Percentiles rank a stretch among this genome's conserved stretches.
Evolutionary conservation across 768 basidiomycete species (phyloP).

Genomic region (Cyclocybe aegerita): DNA sequence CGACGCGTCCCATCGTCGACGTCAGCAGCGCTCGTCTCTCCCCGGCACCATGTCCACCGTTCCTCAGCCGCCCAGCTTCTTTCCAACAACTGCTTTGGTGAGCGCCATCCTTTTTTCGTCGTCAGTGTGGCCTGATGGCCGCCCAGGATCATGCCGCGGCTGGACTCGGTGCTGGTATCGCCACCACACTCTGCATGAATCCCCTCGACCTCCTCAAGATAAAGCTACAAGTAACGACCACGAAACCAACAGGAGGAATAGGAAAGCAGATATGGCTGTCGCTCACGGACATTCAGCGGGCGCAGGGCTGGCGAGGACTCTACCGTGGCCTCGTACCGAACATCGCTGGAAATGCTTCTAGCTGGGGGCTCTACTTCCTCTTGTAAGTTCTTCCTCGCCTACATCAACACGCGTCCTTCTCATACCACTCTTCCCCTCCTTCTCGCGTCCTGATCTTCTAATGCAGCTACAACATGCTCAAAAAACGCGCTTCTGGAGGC

Average conservation of each 20-base stretch:
- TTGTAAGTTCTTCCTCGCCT: slow-evolving; percentile 61
- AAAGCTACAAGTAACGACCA: slow-evolving; percentile 86
- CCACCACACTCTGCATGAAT: slow-evolving; percentile 94
- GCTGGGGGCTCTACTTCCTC: slow-evolving; percentile 98
- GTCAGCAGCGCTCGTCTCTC: slow-evolving; percentile 3
- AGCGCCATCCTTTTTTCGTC: slow-evolving; percentile 10
- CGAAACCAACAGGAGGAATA: slow-evolving; percentile 55
- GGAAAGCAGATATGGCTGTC: slow-evolving; percentile 78
- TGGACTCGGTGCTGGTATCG: slow-evolving; percentile 90
- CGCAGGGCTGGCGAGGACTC: slow-evolving; percentile 80
- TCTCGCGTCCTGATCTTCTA: no score
- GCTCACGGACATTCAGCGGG: slow-evolving; percentile 67
- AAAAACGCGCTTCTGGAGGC: slow-evolving; percentile 70
- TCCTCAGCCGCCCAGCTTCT: slow-evolving; percentile 48
- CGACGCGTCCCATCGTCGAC: no score
- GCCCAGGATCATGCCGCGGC: slow-evolving; percentile 91
- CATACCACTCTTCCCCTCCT: no score
- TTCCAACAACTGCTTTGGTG: slow-evolving; percentile 49
- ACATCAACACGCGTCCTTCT: no score
- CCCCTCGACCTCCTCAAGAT: slow-evolving; percentile 95
- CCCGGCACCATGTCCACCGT: slow-evolving; percentile 11
- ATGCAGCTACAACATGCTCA: slow-evolving; percentile 88
- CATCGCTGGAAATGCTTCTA: slow-evolving; percentile 91
- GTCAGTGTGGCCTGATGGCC: background rate
- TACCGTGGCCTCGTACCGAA: slow-evolving; percentile 92